Evolutionary conservation across 1,139 yeast genomes (phyloP).

Genomic region (Hyphopichia fennica): DNA sequence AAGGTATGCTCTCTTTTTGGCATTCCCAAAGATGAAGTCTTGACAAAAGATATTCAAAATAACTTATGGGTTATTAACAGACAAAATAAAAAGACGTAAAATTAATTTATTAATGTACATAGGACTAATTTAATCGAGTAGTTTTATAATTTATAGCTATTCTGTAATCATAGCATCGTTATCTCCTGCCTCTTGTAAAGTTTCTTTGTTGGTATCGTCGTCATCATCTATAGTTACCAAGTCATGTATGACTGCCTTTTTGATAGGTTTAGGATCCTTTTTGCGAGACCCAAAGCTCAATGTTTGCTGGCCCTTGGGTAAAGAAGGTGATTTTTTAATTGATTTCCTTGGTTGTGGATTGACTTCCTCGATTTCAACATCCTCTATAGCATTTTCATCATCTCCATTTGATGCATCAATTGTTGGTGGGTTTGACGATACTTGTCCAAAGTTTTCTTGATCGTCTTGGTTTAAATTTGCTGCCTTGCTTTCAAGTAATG

Average conservation of each 20-base stretch:
- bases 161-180: slow-evolving; percentile 16
- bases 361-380: slow-evolving; percentile 9
- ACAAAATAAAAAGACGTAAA: background rate
- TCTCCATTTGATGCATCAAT: slow-evolving; percentile 1
- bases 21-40: slow-evolving; percentile 15
- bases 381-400: slow-evolving; percentile 7
- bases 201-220: slow-evolving; percentile 8
- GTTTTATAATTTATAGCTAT: slow-evolving; percentile 7
- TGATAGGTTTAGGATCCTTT: slow-evolving; percentile 17
- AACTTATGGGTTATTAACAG: slow-evolving; percentile 31
- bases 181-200: slow-evolving; percentile 9
- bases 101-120: slow-evolving; percentile 1
- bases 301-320: slow-evolving; percentile 42
- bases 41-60: slow-evolving; percentile 29
- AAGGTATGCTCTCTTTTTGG: slow-evolving; percentile 25
- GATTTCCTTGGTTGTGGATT: slow-evolving; percentile 6
- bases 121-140: background rate
- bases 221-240: slow-evolving; percentile 22
- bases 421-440: background rate
- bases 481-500: slow-evolving; percentile 47
- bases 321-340: slow-evolving; percentile 11
- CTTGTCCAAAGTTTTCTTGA: slow-evolving; percentile 3
- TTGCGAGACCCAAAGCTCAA: slow-evolving; percentile 22
- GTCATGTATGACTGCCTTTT: slow-evolving; percentile 38
- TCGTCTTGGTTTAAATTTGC: slow-evolving; percentile 29